phyloP scores from a whole-genome alignment of 352 stramenopile species.

The Globisporangium ultimum region DNA sequence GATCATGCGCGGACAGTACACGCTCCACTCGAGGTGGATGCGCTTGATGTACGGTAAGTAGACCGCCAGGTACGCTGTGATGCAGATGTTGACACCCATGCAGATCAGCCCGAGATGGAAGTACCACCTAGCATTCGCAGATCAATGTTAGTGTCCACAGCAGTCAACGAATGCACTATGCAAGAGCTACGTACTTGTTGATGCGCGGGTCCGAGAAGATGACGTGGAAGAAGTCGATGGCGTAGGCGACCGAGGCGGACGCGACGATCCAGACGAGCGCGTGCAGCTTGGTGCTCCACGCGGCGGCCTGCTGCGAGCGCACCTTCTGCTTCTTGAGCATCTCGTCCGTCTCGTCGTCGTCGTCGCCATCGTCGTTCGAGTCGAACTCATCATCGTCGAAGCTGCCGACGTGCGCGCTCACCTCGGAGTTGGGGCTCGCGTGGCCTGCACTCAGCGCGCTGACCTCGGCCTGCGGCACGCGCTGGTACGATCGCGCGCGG shows the following conservation, averaged over 20 bases:
- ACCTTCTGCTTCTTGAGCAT: conserved; percentile 21
- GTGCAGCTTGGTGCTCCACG: conserved; percentile 72
- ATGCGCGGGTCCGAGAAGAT: conserved; percentile 61
- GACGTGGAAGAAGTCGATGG: conserved; percentile 69
- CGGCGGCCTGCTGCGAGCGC: conserved; percentile 43
- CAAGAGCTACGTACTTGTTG: conserved; percentile 23
- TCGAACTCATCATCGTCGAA: conserved; percentile 30
- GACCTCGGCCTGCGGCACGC: conserved; percentile 41
- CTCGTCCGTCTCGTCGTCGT: conserved; percentile 34
- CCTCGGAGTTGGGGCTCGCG: conserved; percentile 11
- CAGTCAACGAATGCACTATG: not conserved
- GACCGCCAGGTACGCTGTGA: conserved; percentile 84
- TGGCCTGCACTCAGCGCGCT: not conserved
- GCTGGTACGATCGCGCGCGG: conserved; percentile 31
- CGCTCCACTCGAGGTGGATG: conserved; percentile 83
- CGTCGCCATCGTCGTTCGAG: conserved; percentile 14
- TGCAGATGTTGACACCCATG: conserved; percentile 80
- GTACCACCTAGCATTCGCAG: conserved; percentile 43
- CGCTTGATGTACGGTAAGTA: conserved; percentile 86
- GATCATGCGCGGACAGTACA: conserved; percentile 93
- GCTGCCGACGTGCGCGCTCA: conserved; percentile 19
- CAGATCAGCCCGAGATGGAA: conserved; percentile 79
- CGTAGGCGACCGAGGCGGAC: conserved; percentile 48
- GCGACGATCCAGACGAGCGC: conserved; percentile 69
- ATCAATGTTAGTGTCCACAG: not conserved